Percentiles rank a stretch among this genome's conserved stretches.
Evolutionary conservation across 768 basidiomycete species (phyloP).

Genomic region (Suillus occidentalis): DNA sequence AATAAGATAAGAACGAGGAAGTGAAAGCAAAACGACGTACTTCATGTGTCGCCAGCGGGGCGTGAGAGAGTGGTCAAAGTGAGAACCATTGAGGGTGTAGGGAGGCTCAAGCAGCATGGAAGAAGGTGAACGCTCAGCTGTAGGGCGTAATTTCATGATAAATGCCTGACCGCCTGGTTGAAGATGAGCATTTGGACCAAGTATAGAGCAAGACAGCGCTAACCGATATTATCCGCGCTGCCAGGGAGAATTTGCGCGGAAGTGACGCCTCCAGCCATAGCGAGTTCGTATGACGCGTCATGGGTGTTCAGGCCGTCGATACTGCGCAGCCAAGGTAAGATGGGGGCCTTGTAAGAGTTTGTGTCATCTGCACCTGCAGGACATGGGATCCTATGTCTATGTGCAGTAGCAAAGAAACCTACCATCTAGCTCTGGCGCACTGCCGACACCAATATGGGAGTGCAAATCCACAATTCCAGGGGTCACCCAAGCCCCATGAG

Average conservation of each 20-base stretch:
- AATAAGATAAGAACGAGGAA: neutral
- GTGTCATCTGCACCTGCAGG: constrained; percentile 48
- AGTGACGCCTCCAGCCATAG: constrained; percentile 48
- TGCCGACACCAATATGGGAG: constrained; percentile 45
- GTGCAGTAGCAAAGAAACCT: neutral
- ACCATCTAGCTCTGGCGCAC: constrained; percentile 35
- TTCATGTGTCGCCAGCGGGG: constrained; percentile 32
- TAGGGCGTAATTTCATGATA: constrained; percentile 49
- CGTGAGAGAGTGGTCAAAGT: constrained; percentile 18
- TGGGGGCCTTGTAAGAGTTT: constrained; percentile 58
- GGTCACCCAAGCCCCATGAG: constrained; percentile 72
- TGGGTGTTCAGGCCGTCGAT: constrained; percentile 48
- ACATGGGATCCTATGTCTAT: constrained; percentile 16
- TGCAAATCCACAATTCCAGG: constrained; percentile 62
- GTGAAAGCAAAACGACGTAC: constrained; percentile 10
- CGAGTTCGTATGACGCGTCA: constrained; percentile 40
- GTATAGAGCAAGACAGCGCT: constrained; percentile 12
- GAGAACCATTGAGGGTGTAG: constrained; percentile 34
- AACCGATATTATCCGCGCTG: constrained; percentile 29
- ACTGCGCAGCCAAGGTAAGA: constrained; percentile 61
- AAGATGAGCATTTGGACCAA: neutral
- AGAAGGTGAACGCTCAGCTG: constrained; percentile 42
- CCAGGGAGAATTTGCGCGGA: constrained; percentile 52
- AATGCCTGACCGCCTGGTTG: constrained; percentile 49
- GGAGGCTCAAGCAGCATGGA: constrained; percentile 53